Base-by-base conservation (phyloP, 2,329 filamentous ascomycete genomes). In the Nigrospora osmanthi region DNA sequence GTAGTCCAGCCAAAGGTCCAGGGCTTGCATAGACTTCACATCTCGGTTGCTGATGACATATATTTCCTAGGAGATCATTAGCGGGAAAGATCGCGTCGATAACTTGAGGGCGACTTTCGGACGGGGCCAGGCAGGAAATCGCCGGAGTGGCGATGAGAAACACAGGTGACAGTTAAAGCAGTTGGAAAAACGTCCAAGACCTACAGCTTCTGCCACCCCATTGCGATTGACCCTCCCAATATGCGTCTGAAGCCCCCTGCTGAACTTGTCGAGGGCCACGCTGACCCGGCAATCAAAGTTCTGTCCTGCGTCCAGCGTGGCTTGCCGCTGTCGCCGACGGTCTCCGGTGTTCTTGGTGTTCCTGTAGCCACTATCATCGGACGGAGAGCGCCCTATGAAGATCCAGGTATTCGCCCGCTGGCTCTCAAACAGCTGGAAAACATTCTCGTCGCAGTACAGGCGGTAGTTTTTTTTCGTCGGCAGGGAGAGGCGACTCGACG, bases 41-140 rank as follows among this genome's bases (percentile, higher is more conserved):
- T 69, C 67, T 38, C 63, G 54, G 47, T 69, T 70, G 47, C 63
- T 68, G 42, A 70, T 69, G 7, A 67, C 59, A 40, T 69, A 69
- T 10, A 69, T 57, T 48, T 69, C 66, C 64, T 68, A 35, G 15
- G 7, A 17, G 10, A 32, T 36, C 41, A 44, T 53, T 33, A 2
- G 7, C 23, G 6, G 7, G 10, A 10, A 28, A 10, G 6, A 28
- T 10, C 23, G 6, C 10, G 7, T 10, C 5, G 23, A 10, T 28
- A 10, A 2, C 2, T 28, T 28, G 7, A 6, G 7, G 2, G 23
- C 23, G 23, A 7, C 23, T 10, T 28, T 6, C 4, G 7, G 23
- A 28, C 10, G 23, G 5, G 23, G 7, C 7, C 23, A 28, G 7
- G 10, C 5, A 28, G 23, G 9, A 28, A 28, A 28, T 7, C 23